Evolutionary conservation across 345 rosid genomes (phyloP).

Genomic region (Populus deltoides): DNA sequence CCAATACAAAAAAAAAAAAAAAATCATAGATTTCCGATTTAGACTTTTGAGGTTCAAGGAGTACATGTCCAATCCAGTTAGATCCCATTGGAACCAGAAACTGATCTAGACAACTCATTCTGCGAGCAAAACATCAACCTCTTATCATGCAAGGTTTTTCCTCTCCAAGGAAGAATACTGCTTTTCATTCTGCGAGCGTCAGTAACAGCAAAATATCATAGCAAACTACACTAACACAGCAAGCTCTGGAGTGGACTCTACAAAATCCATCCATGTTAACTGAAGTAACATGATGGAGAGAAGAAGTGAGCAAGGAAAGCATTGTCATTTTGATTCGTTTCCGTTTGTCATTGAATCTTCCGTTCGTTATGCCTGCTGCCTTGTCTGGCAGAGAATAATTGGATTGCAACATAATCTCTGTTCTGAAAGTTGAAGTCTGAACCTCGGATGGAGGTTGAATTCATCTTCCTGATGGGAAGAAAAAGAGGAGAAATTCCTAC

Average conservation of each 20-base stretch:
- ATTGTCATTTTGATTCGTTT: background rate
- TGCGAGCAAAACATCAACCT: background rate
- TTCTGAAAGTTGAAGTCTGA: background rate
- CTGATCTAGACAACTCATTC: too few relatives aligned
- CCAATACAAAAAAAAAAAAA: too few relatives aligned
- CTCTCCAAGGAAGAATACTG: background rate
- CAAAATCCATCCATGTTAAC: background rate
- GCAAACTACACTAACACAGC: background rate
- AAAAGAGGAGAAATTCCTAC: background rate
- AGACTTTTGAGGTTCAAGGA: background rate
- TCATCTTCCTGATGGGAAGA: background rate
- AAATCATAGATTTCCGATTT: too few relatives aligned
- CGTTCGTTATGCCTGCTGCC: background rate
- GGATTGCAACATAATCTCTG: background rate
- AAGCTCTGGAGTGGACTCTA: background rate
- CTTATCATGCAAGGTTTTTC: background rate
- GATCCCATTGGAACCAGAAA: too few relatives aligned
- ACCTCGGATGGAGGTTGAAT: background rate
- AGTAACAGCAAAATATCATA: background rate
- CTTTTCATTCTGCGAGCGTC: background rate
- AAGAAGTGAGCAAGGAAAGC: background rate
- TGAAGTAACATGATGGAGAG: too few relatives aligned
- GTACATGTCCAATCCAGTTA: background rate
- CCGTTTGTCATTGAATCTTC: background rate
- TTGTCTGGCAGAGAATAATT: background rate